A percentile compares a stretch with the other conserved stretches of the same genome.
These are phyloP conservation scores for Fusarium nygamai DNA, from an alignment of 2,329 filamentous ascomycete genomes.

Conservation along the genomic window DNA sequence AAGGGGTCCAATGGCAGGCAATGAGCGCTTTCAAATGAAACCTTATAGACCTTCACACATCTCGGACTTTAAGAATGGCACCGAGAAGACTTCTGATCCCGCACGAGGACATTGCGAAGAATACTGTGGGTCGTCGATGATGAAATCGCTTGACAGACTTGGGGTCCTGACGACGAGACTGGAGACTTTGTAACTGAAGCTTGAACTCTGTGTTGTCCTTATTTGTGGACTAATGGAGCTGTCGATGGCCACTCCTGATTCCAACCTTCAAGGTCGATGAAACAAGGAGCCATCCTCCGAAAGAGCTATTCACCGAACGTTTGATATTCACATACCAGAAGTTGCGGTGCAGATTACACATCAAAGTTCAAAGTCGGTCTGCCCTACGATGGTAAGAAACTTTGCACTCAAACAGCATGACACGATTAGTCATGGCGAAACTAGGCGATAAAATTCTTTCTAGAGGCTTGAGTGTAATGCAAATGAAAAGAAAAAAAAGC, in stretches of 20 bases:
- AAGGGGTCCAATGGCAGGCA: background rate
- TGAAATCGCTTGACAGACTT: background rate
- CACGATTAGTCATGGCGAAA: background rate
- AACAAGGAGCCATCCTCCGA: background rate
- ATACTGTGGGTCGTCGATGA: background rate
- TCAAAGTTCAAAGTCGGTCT: too few relatives aligned
- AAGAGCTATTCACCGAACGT: too few relatives aligned
- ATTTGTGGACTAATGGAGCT: background rate
- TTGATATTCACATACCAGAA: too few relatives aligned
- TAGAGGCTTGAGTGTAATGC: too few relatives aligned
- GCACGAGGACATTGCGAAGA: background rate
- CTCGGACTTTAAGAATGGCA: background rate
- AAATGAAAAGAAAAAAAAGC: background rate
- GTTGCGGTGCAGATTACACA: too few relatives aligned
- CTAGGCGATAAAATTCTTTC: background rate
- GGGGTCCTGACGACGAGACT: background rate
- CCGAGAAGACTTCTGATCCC: too few relatives aligned
- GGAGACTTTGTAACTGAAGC: background rate
- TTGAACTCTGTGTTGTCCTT: background rate
- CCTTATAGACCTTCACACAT: accelerated
- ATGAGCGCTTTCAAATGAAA: background rate
- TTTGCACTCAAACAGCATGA: background rate
- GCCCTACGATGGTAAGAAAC: background rate
- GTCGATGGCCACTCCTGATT: background rate
- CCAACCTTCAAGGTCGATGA: background rate